A percentile compares a stretch with the other conserved stretches of the same genome.
These are phyloP conservation scores for Macrophomina pseudophaseolina DNA, from an alignment of 2,329 filamentous ascomycete species.

Conservation along the genomic window DNA sequence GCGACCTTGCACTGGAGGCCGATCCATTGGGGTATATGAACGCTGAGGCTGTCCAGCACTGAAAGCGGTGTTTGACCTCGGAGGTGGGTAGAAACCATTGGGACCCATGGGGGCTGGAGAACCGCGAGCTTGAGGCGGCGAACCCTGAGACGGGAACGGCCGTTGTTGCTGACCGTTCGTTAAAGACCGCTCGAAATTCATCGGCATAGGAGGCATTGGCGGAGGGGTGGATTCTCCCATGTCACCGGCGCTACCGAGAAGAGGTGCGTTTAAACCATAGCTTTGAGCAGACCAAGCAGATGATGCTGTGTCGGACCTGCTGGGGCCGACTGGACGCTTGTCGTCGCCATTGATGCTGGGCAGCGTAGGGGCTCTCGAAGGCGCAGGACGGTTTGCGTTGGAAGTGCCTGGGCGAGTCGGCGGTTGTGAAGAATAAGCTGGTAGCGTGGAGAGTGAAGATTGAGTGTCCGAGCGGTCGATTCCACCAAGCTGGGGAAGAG, in stretches of 20 bases:
- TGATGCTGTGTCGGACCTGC: constrained; percentile 57
- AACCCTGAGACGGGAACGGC: constrained; percentile 30
- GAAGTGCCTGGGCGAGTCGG: constrained; percentile 59
- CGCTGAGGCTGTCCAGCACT: constrained; percentile 11
- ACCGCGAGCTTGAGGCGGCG: constrained; percentile 34
- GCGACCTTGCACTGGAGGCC: constrained; percentile 32
- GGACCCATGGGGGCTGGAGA: constrained; percentile 21
- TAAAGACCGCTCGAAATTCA: constrained; percentile 17
- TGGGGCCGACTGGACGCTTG: constrained; percentile 44
- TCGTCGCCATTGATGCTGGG: constrained; percentile 46
- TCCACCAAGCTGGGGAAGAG: constrained; percentile 16
- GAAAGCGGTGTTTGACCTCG: constrained; percentile 19
- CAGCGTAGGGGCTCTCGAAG: constrained; percentile 42
- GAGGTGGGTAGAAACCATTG: constrained; percentile 9
- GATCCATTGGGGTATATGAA: constrained; percentile 34
- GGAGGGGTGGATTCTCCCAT: constrained; percentile 59
- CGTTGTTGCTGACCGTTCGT: constrained; percentile 32
- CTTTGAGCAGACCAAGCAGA: constrained; percentile 61
- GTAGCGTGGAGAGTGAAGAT: constrained; percentile 42
- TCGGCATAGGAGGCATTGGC: constrained; percentile 37
- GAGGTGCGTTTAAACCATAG: constrained; percentile 67
- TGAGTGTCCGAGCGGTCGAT: constrained; percentile 15
- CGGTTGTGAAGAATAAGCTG: constrained; percentile 58
- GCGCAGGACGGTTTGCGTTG: constrained; percentile 39
- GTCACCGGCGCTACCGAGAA: constrained; percentile 63